Evolutionary conservation across 106 monocot genomes (phyloP).

Genomic region (Triglochin maritima): DNA sequence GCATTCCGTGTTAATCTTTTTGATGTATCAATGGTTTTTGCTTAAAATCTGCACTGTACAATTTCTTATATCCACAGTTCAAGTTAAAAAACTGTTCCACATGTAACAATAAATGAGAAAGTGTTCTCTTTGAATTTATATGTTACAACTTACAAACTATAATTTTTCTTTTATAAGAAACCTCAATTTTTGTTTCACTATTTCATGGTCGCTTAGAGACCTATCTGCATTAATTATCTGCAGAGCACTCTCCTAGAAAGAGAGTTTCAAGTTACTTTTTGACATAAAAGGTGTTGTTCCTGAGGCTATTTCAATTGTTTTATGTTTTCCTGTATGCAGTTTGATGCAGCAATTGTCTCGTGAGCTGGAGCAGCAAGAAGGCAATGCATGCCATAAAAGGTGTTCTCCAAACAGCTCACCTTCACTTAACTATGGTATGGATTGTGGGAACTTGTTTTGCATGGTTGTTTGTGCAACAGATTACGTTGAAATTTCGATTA

Average conservation of each 20-base stretch:
- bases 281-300: neutral
- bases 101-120: too few relatives aligned
- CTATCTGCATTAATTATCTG: neutral
- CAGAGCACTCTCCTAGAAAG: neutral
- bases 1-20: too few relatives aligned
- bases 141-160: too few relatives aligned
- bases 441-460: neutral
- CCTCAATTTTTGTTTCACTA: neutral
- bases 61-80: too few relatives aligned
- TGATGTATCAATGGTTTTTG: too few relatives aligned
- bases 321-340: slow-evolving; percentile 13
- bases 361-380: slow-evolving; percentile 37
- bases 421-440: slow-evolving; percentile 18
- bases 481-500: too few relatives aligned
- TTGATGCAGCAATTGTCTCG: slow-evolving; percentile 29
- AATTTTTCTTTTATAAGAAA: neutral
- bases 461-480: too few relatives aligned
- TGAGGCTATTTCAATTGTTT: neutral
- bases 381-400: slow-evolving; percentile 8
- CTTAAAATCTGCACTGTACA: too few relatives aligned
- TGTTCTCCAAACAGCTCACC: slow-evolving; percentile 26
- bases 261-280: neutral
- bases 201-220: neutral
- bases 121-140: too few relatives aligned
- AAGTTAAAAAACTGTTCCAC: too few relatives aligned